Percentiles rank a stretch among this genome's conserved stretches.
These are phyloP conservation scores for Sabuloglossum arenarium DNA, from an alignment of 495 filamentous ascomycete species.

Conservation along the genomic window DNA sequence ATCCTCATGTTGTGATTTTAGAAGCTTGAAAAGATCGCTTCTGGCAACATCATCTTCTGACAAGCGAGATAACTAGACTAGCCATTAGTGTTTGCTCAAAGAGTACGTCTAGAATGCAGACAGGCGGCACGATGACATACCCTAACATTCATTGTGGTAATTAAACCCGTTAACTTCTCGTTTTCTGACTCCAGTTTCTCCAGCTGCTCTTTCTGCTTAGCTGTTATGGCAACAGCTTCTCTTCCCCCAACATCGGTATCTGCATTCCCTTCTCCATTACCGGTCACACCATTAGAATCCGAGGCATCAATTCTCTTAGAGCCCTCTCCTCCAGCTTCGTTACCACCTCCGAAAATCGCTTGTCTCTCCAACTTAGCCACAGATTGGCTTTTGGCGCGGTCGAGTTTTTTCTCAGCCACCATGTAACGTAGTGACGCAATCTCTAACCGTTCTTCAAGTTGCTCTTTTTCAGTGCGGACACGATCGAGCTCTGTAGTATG, in stretches of 20 bases:
- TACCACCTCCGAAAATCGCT: conserved; percentile 42
- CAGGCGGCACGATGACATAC: conserved; percentile 14
- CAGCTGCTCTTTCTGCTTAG: conserved; percentile 73
- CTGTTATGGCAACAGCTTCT: conserved; percentile 49
- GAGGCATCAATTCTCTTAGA: conserved; percentile 20
- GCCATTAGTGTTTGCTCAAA: background rate
- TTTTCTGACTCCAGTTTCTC: conserved; percentile 62
- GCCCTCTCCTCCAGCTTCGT: conserved; percentile 30
- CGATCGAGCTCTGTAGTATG: conserved; percentile 57
- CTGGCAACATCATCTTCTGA: conserved; percentile 86
- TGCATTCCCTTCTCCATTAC: conserved; percentile 25
- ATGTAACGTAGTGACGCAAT: conserved; percentile 75
- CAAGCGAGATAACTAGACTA: conserved; percentile 36
- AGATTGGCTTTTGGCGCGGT: conserved; percentile 65
- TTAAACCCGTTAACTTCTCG: conserved; percentile 51
- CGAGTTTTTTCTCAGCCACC: conserved; percentile 82
- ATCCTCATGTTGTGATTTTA: conserved; percentile 81
- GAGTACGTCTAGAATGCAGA: background rate
- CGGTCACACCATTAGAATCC: conserved; percentile 20
- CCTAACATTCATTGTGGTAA: conserved; percentile 47
- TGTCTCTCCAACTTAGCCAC: conserved; percentile 88
- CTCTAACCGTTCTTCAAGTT: conserved; percentile 63
- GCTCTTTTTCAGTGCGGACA: conserved; percentile 57
- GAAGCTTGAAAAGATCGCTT: conserved; percentile 77
- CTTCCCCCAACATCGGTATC: conserved; percentile 49